Conservation (phyloP, 768 basidiomycete genomes). For the Leccinum subtestaceum region DNA sequence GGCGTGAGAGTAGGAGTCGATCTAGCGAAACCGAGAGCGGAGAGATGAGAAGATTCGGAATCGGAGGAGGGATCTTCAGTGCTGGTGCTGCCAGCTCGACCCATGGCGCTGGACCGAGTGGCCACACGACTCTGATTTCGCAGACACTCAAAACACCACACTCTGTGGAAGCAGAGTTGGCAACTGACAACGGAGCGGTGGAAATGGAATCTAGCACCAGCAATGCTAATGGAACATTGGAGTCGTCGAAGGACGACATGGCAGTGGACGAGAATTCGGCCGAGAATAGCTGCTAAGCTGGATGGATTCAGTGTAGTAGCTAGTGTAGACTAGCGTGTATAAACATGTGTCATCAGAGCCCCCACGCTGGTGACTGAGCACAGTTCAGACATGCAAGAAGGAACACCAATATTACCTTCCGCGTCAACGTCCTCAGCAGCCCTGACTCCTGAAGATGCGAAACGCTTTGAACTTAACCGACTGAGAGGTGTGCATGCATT, state of each 20-base stretch:
- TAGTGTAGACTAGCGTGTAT: background rate
- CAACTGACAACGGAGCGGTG: slow-evolving; percentile 18
- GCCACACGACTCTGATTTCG: slow-evolving; percentile 47
- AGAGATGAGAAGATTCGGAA: slow-evolving; percentile 54
- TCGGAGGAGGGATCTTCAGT: slow-evolving; percentile 69
- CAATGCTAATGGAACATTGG: slow-evolving; percentile 14
- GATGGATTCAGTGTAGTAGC: background rate
- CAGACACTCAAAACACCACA: slow-evolving; percentile 26
- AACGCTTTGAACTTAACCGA: slow-evolving; percentile 74
- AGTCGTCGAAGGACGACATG: slow-evolving; percentile 26
- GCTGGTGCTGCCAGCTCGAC: slow-evolving; percentile 53
- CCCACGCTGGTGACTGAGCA: background rate
- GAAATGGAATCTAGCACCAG: slow-evolving; percentile 14
- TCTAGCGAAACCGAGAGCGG: slow-evolving; percentile 45
- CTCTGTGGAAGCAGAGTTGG: slow-evolving; percentile 36
- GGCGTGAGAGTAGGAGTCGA: slow-evolving; percentile 39
- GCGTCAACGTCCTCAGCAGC: slow-evolving; percentile 13
- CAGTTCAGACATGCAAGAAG: slow-evolving; percentile 5
- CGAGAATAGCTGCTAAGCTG: slow-evolving; percentile 6
- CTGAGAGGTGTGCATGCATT: slow-evolving; percentile 53
- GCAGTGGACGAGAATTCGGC: slow-evolving; percentile 21
- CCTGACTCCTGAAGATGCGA: slow-evolving; percentile 66
- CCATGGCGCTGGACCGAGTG: slow-evolving; percentile 76
- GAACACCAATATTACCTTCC: slow-evolving; percentile 1
- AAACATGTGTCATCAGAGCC: slow-evolving; percentile 21